Evolutionary conservation across 2,329 filamentous ascomycete genomes (phyloP), one percentile per base, ranked within the genome.

Genomic region (Arthrobotrys sinensis): DNA sequence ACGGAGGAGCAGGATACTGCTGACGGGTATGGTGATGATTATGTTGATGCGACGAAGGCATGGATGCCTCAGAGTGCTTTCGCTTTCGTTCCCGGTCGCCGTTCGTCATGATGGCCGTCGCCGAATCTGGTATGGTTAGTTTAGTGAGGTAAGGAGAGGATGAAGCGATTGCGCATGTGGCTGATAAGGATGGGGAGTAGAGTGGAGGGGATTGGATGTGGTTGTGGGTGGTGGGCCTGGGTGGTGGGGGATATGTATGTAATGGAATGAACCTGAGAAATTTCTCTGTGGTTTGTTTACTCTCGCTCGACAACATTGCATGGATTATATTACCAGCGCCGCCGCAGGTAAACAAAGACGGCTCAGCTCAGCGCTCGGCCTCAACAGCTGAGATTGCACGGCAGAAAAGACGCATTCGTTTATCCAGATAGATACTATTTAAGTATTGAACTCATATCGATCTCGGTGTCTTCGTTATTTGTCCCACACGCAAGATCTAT

Each of bases 11-110:
- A 11, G 60, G 24, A 40, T 52, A 60, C 19, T 45, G 36, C 1
- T 32, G 12, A 24, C 8, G n/a, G 38, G 4, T 11, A n/a, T 46
- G 12, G 0, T 32, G 62, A 40, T 67, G 50, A 12, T 60, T 50
- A 34, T 75, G 48, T 12, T 73, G 69, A 16, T 50, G 40, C 8
- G 63, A 21, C 6, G 43, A n/a, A 8, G 57, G 2, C 46, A 34
- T 24, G 7, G 55, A 34, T 6, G 68, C 48, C 40, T 73, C 70
- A 4, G 70, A 38, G 19, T 62, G 70, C 70, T 75, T 78, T 60
- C 75, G 62, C 75, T 78, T 78, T 34, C 75, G 66, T 12, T 78
- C 75, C 28, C 75, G 19, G 36, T 67, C 67, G 0, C 21, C 62
- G 67, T 70, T 16, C 8, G 63, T 66, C 75, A 78, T 78, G 62